These are phyloP conservation scores for Cardamine chenopodiifolia DNA, from an alignment of 345 rosid genomes.

Conservation along the genomic window DNA sequence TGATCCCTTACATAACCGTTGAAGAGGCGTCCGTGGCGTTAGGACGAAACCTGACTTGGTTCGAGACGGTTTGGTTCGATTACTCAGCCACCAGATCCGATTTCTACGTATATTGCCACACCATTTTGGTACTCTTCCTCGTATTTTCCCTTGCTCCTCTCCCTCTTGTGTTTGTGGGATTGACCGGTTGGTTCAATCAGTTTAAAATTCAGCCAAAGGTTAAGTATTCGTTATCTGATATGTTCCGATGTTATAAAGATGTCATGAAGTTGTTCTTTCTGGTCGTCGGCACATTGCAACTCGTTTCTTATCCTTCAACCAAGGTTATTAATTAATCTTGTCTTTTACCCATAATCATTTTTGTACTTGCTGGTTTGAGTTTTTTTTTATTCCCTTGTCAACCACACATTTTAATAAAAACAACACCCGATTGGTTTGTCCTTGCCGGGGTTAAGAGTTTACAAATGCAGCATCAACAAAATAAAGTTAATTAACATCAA, in stretches of 20 bases:
- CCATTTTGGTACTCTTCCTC: conserved; percentile 60
- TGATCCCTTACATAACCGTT: conserved; percentile 67
- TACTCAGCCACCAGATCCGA: conserved; percentile 76
- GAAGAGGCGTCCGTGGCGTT: conserved; percentile 63
- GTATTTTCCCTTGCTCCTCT: conserved; percentile 70
- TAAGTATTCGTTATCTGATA: conserved; percentile 49
- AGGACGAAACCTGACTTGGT: conserved; percentile 68
- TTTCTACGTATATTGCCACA: conserved; percentile 70
- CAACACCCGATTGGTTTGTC: not conserved
- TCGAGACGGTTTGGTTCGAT: conserved; percentile 72
- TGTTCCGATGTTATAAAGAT: conserved; percentile 65
- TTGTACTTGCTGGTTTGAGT: not conserved
- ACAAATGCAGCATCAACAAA: not conserved
- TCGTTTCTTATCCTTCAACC: conserved; percentile 65
- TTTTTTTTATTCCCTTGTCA: not conserved
- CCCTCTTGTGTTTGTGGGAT: conserved; percentile 58
- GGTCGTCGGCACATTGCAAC: conserved; percentile 76
- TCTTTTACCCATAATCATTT: not conserved
- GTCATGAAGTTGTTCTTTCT: conserved; percentile 59
- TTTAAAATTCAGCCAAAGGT: conserved; percentile 85
- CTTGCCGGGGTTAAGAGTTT: not conserved
- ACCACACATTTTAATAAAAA: not conserved
- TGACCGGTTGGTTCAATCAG: conserved; percentile 44
- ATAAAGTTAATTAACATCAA: not conserved
- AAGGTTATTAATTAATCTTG: conserved; percentile 46